Conservation (phyloP, 2,329 filamentous ascomycete genomes). For the Colletotrichum sp. region DNA sequence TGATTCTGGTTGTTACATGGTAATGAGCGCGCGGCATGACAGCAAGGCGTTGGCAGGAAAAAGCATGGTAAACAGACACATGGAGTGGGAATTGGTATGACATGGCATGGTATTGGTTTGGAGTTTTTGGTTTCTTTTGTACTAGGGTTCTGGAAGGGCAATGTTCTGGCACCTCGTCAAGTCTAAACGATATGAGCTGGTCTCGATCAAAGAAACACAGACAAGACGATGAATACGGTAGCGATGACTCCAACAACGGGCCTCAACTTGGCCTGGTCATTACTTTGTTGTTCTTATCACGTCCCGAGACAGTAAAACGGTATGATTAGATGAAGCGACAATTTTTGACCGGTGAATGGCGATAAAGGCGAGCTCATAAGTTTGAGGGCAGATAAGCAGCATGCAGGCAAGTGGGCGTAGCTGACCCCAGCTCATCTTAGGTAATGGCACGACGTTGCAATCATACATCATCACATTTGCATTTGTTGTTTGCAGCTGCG, state of each 20-base stretch:
- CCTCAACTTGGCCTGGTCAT: rapidly evolving
- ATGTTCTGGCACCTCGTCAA: not conserved
- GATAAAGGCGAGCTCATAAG: too few relatives aligned
- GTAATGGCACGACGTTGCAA: too few relatives aligned
- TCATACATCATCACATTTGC: too few relatives aligned
- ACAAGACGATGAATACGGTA: too few relatives aligned
- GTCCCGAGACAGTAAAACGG: too few relatives aligned
- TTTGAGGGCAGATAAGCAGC: too few relatives aligned
- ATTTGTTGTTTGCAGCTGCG: too few relatives aligned
- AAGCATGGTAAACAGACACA: not conserved
- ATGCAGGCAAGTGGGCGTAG: too few relatives aligned
- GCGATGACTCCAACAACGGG: not conserved
- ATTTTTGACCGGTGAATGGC: too few relatives aligned
- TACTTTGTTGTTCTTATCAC: rapidly evolving
- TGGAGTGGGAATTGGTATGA: not conserved
- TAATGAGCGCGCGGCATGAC: not conserved
- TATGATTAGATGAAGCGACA: too few relatives aligned
- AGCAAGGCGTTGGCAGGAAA: not conserved
- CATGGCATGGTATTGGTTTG: not conserved
- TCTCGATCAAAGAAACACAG: not conserved
- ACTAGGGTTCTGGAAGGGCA: not conserved
- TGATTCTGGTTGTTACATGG: not conserved
- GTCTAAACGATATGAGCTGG: not conserved
- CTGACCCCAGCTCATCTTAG: too few relatives aligned
- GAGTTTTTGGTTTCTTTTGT: not conserved